These are phyloP conservation scores for Scortechinia acanthostroma DNA, from an alignment of 2,329 filamentous ascomycete species.

Conservation along the genomic window DNA sequence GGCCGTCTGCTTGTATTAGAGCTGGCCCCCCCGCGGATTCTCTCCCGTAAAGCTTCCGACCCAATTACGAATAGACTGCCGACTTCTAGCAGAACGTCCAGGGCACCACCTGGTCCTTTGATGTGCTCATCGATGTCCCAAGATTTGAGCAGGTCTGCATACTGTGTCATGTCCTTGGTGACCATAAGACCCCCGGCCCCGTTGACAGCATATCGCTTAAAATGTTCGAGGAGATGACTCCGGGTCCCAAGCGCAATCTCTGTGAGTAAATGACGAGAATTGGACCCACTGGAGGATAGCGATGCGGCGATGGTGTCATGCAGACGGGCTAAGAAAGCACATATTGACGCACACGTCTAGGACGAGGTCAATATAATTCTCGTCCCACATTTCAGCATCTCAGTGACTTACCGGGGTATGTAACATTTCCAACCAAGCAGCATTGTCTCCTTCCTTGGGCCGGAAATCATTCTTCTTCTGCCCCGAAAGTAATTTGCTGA, in stretches of 20 bases:
- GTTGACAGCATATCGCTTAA: background rate
- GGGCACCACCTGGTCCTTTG: background rate
- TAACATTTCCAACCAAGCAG: constrained; percentile 9
- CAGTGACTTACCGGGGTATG: constrained; percentile 2
- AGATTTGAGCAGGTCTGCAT: background rate
- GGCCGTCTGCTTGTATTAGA: background rate
- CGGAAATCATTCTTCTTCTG: constrained; percentile 69
- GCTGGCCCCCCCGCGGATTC: background rate
- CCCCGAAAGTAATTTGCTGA: constrained; percentile 49
- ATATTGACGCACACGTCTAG: constrained; percentile 1
- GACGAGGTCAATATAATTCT: too few relatives aligned
- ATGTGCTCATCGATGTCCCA: background rate
- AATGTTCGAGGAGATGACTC: background rate
- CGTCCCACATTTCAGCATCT: background rate
- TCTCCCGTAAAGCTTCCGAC: background rate
- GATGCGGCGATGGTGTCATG: background rate
- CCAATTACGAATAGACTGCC: background rate
- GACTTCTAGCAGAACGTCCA: constrained; percentile 1
- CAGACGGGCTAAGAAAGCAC: background rate
- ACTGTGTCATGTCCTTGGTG: constrained; percentile 1
- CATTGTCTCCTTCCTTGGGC: constrained; percentile 57
- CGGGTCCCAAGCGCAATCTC: background rate
- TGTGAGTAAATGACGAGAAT: background rate
- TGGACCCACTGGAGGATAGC: background rate
- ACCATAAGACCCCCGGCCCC: background rate